Evolutionary conservation across 805 yeast species (phyloP), one percentile per base, ranked within the genome.

Genomic region (Nakazawaea wyomingensis): DNA sequence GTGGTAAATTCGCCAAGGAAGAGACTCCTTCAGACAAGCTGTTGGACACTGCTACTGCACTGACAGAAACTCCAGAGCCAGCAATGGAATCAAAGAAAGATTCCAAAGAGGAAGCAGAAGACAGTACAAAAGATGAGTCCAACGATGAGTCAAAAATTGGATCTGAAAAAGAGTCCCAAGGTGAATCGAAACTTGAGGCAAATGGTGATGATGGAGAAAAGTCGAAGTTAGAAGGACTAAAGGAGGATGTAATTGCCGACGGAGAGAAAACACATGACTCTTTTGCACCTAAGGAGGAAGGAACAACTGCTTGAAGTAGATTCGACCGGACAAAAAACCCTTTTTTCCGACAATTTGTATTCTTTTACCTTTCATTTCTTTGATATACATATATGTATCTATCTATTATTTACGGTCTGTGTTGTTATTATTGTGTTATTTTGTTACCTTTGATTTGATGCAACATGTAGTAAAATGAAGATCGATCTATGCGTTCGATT

Each of bases 1-100:
- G 29, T 16, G 46, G 33, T 6, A 37, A 38, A 18, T 5, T 28
- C n/a, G 14, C 14, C 16, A 24, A 39, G 14, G 37, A 34, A 11
- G 26, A 19, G 22, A 14, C 39, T 16, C 39, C 39, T 8, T 14
- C 16, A 26, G 39, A 34, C 6, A 34, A 32, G 21, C 13, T 5
- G 34, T n/a, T 18, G 20, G 35, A 16, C 16, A 8, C 35, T 8
- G 22, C 20, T 10, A 17, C 35, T 16, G 14, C 20, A 3, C 16
- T 32, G 22, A 9, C 9, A n/a, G 35, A 32, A 32, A 18, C 10
- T 9, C 10, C 35, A 9, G 35, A n/a, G n/a, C n/a, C n/a, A n/a
- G n/a, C n/a, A n/a, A n/a, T n/a, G n/a, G n/a, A n/a, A n/a, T n/a
- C n/a, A n/a, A n/a, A n/a, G n/a, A n/a, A n/a, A n/a, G n/a, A n/a